These are phyloP conservation scores for Cyberlindnera mississippiensis DNA, from an alignment of 805 yeast species.

Conservation along the genomic window DNA sequence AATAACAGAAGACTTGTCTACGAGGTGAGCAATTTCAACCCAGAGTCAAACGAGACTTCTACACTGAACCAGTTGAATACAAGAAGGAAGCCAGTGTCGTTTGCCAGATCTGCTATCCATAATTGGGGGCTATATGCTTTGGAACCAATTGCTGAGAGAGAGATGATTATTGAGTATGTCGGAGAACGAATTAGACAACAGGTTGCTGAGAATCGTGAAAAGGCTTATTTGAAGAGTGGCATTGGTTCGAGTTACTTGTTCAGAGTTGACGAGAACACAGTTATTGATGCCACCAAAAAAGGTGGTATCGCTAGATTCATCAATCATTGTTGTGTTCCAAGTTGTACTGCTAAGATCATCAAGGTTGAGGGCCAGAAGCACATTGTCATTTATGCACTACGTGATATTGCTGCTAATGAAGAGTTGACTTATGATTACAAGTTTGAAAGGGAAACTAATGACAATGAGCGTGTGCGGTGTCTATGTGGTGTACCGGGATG, in stretches of 20 bases:
- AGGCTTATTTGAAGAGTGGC: constrained; percentile 80
- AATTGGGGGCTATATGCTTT: constrained; percentile 97
- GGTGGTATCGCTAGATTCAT: constrained; percentile 98
- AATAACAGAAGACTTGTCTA: constrained; percentile 85
- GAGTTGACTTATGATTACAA: constrained; percentile 96
- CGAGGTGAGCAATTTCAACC: constrained; percentile 78
- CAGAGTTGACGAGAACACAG: constrained; percentile 89
- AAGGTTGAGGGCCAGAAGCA: constrained; percentile 92
- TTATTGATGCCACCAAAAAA: constrained; percentile 93
- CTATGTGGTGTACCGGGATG: constrained; percentile 95
- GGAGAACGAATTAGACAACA: constrained; percentile 94
- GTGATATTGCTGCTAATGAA: constrained; percentile 84
- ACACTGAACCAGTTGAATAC: constrained; percentile 84
- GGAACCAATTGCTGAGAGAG: constrained; percentile 93
- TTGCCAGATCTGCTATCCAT: constrained; percentile 95
- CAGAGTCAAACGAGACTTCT: constrained; percentile 69
- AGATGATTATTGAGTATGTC: constrained; percentile 96
- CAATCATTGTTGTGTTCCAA: constrained; percentile 96
- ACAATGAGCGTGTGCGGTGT: constrained; percentile 84
- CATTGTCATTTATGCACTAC: constrained; percentile 88
- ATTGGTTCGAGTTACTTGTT: constrained; percentile 93
- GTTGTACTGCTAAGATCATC: constrained; percentile 94
- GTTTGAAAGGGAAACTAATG: constrained; percentile 87
- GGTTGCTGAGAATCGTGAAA: constrained; percentile 90
- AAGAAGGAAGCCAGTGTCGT: constrained; percentile 91